Conservation (phyloP, 192 early-diverging fungal genomes). For the Coemansia sp. region DNA sequence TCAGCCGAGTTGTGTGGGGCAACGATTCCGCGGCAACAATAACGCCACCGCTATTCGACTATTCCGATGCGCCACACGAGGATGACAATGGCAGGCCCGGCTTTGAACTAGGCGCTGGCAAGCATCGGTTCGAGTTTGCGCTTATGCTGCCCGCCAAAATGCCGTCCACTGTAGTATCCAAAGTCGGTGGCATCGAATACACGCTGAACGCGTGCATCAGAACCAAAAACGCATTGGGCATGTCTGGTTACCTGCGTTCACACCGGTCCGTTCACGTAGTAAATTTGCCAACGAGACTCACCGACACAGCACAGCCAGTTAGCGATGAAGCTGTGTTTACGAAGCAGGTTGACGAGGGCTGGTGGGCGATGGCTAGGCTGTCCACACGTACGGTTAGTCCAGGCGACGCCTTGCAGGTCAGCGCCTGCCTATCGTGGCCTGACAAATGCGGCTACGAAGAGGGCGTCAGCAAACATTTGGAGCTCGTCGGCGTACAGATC, state of each 20-base stretch:
- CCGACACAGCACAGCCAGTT: slow-evolving; percentile 19
- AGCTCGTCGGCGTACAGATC: slow-evolving; percentile 21
- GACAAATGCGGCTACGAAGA: slow-evolving; percentile 8
- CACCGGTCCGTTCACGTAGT: slow-evolving; percentile 24
- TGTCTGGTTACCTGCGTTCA: neutral
- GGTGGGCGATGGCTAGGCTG: slow-evolving; percentile 35
- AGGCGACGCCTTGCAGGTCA: slow-evolving; percentile 21
- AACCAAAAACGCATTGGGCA: slow-evolving; percentile 4
- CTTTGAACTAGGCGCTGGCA: slow-evolving; percentile 21
- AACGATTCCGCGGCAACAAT: slow-evolving; percentile 5
- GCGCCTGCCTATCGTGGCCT: slow-evolving; percentile 28
- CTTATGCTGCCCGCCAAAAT: slow-evolving; percentile 30
- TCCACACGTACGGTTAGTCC: slow-evolving; percentile 26
- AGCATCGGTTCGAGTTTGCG: slow-evolving; percentile 32
- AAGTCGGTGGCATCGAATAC: slow-evolving; percentile 41
- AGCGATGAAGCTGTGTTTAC: slow-evolving; percentile 40
- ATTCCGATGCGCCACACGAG: neutral
- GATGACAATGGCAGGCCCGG: neutral
- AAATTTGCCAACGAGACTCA: slow-evolving; percentile 27
- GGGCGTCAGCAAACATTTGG: slow-evolving; percentile 2
- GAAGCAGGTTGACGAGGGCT: slow-evolving; percentile 26
- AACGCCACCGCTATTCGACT: slow-evolving; percentile 10
- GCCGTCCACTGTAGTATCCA: slow-evolving; percentile 36
- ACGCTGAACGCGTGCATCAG: slow-evolving; percentile 16
- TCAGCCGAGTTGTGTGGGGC: slow-evolving; percentile 1